phyloP scores from a whole-genome alignment of 306 rosid genomes.

The Glycine latifolia region DNA sequence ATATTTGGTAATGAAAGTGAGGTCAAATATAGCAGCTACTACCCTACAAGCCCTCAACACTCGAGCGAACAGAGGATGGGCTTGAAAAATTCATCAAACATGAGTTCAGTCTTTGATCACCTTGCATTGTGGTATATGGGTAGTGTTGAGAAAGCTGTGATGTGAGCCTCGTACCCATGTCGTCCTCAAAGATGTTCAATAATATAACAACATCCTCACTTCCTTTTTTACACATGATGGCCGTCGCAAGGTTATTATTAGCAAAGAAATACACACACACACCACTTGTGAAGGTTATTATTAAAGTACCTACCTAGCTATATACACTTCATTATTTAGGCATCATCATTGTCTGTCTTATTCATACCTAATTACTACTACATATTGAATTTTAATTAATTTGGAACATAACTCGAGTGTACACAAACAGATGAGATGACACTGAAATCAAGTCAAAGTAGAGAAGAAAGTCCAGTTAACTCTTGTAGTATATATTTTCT shows the following conservation, averaged over 20 bases:
- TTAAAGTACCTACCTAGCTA: neutral
- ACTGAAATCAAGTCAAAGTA: constrained; percentile 19
- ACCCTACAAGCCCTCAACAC: neutral
- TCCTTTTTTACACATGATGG: neutral
- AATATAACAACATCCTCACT: neutral
- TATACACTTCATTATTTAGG: neutral
- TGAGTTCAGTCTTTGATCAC: constrained; percentile 35
- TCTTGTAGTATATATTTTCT: too few relatives aligned
- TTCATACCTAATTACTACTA: neutral
- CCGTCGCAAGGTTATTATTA: neutral
- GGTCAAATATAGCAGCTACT: constrained; percentile 40
- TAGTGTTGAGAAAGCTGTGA: neutral
- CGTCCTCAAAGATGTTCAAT: too few relatives aligned
- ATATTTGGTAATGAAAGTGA: neutral
- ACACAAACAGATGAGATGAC: neutral
- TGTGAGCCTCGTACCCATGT: constrained; percentile 37
- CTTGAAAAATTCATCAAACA: constrained; percentile 45
- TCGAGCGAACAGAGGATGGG: constrained; percentile 32
- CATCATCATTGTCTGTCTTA: constrained; percentile 19
- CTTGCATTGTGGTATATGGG: constrained; percentile 32
- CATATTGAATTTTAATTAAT: neutral
- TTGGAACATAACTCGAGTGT: neutral
- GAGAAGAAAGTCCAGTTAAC: too few relatives aligned
- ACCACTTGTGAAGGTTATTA: neutral
- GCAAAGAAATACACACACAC: neutral